Evolutionary conservation across 768 basidiomycete species (phyloP).

Genomic region (Panellus pusillus): DNA sequence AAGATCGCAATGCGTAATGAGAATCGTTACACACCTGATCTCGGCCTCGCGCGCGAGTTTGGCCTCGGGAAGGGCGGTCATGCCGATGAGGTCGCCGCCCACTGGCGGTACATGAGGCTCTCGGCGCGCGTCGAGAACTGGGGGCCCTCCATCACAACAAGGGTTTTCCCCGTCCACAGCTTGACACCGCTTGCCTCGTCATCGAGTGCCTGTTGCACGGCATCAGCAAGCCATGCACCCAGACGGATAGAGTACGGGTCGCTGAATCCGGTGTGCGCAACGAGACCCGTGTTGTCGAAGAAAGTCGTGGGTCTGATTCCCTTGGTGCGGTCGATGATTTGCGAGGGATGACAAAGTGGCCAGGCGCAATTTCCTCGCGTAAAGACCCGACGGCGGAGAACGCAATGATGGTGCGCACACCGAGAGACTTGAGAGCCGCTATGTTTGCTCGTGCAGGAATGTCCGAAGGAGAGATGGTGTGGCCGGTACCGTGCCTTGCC

Average conservation of each 20-base stretch:
- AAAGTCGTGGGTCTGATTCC: conserved; percentile 88
- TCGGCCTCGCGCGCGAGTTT: conserved; percentile 96
- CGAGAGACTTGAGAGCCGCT: conserved; percentile 89
- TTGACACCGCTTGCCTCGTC: conserved; percentile 60
- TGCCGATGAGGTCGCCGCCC: conserved; percentile 94
- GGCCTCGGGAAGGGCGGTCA: conserved; percentile 97
- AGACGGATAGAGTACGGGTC: too few relatives aligned
- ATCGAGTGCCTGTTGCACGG: too few relatives aligned
- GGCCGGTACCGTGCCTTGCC: conserved; percentile 84
- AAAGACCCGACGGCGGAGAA: conserved; percentile 96
- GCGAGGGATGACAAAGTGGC: conserved; percentile 86
- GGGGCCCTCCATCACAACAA: conserved; percentile 99
- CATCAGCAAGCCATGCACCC: too few relatives aligned
- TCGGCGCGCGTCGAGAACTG: conserved; percentile 98
- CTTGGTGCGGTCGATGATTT: conserved; percentile 97
- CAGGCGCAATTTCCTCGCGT: conserved; percentile 90
- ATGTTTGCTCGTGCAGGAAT: conserved; percentile 90
- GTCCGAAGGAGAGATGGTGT: conserved; percentile 74
- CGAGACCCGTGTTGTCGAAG: conserved; percentile 78
- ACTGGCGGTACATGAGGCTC: conserved; percentile 88
- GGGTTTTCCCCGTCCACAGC: conserved; percentile 79
- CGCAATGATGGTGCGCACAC: conserved; percentile 85
- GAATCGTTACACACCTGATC: conserved; percentile 47
- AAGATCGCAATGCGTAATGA: background rate
- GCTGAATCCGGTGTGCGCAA: conserved; percentile 93